Evolutionary conservation across 2,329 filamentous ascomycete species (phyloP), one percentile per base, ranked within the genome.

Genomic region (Aspergillus sp.): DNA sequence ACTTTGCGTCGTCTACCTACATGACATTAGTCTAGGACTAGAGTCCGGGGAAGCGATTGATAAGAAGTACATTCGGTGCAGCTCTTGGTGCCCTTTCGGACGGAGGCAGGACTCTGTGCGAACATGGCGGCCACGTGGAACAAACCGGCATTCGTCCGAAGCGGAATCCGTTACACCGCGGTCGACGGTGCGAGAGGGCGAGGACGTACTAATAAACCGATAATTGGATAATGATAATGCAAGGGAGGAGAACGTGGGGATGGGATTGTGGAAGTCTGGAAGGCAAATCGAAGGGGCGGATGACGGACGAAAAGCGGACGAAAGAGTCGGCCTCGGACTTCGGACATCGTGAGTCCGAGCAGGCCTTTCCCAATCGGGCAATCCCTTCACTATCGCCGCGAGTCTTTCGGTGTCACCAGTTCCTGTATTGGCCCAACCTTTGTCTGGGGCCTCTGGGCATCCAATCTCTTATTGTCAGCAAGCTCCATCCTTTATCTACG

Each of bases 1-100:
- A 63, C 61, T 27, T 65, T 65, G 6, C 63, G 61, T 15, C 63
- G 55, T 40, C 63, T 59, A 44, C 63, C 63, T 65, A 19, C 15
- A 23, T 35, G 33, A 12, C 3, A 40, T 43, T 12, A 33, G 19
- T 19, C 17, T 11, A 4, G 8, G 6, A 17, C 17, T 40, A 14
- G 21, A 15, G 9, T 21, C 11, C 40, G n/a, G 40, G n/a, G 40
- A 6, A 35, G 12, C 37, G 3, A 33, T 21, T 14, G 37, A 15
- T n/a, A 8, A n/a, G 4, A 37, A 43, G 37, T 59, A 65, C 63
- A 65, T 44, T 65, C 63, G 12, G 59, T 62, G 59, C 63, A 65
- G 49, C 63, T 65, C 39, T 58, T 65, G 8, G 63, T 63, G 11
- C 63, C 63, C 39, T 59, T 65, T 12, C 62, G 58, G 23, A 56